Conservation (phyloP, 169 alveolate species). For the Plasmodium sp. region DNA sequence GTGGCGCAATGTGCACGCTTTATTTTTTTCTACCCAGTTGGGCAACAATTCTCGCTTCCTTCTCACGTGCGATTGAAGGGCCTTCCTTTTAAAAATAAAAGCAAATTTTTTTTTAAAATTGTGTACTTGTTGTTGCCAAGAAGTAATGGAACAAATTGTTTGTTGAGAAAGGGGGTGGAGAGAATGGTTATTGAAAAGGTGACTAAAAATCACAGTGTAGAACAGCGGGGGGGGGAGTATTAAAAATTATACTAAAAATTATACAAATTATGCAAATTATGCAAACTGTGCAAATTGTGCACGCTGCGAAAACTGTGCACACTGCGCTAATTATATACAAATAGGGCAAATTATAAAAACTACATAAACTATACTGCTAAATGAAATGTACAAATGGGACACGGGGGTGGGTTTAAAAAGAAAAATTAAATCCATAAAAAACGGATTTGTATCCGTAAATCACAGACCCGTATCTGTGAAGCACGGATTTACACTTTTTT, state of each 20-base stretch:
- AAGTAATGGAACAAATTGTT: background rate
- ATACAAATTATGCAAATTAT: background rate
- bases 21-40: background rate
- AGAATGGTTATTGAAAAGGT: background rate
- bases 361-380: background rate
- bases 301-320: background rate
- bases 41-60: background rate
- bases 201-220: background rate
- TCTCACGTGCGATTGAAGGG: background rate
- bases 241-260: background rate
- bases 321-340: background rate
- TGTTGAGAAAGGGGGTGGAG: background rate
- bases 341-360: background rate
- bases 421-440: background rate
- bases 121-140: background rate
- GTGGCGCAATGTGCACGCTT: background rate
- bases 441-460: background rate
- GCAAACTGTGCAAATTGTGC: background rate
- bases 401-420: background rate
- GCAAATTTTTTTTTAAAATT: background rate
- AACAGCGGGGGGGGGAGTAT: background rate
- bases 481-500: background rate
- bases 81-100: background rate
- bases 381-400: background rate
- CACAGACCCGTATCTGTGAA: background rate